A percentile compares a stretch with the other conserved stretches of the same genome.
These are phyloP conservation scores for Zygosaccharomyces gambellarensis DNA, from an alignment of 805 yeast species.

Conservation along the genomic window DNA sequence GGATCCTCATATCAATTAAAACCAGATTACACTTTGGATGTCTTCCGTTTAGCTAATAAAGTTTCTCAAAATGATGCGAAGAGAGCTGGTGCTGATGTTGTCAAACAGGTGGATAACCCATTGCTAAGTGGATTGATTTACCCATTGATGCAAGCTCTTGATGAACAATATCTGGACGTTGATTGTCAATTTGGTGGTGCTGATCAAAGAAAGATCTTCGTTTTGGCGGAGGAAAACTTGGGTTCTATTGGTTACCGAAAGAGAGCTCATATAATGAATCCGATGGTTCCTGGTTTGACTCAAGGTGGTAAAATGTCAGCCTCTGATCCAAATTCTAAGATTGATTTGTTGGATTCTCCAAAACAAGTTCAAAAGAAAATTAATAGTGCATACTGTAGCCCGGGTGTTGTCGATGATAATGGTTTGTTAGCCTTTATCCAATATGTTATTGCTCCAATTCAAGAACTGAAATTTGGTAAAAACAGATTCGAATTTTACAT, in stretches of 20 bases:
- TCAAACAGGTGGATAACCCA: constrained; percentile 94
- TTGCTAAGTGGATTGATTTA: constrained; percentile 88
- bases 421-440: constrained; percentile 85
- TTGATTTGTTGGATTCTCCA: constrained; percentile 88
- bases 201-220: constrained; percentile 97
- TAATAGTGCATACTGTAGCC: constrained; percentile 89
- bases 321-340: constrained; percentile 96
- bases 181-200: constrained; percentile 99
- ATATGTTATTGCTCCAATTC: constrained; percentile 79
- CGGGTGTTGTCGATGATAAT: constrained; percentile 86
- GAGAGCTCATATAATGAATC: constrained; percentile 98
- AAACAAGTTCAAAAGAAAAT: constrained; percentile 85
- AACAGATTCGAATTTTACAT: constrained; percentile 63
- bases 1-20: constrained; percentile 89
- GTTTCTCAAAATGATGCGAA: constrained; percentile 95
- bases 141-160: constrained; percentile 98
- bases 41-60: constrained; percentile 75
- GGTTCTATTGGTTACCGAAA: constrained; percentile 86
- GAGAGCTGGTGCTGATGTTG: constrained; percentile 99
- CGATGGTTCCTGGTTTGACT: constrained; percentile 95
- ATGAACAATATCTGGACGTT: constrained; percentile 80
- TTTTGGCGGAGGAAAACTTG: constrained; percentile 91
- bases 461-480: constrained; percentile 62
- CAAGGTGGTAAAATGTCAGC: constrained; percentile 99
- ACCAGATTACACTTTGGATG: constrained; percentile 78